Percentiles rank a stretch among this genome's conserved stretches.
These are phyloP conservation scores for Drechslerella stenobrocha DNA, from an alignment of 2,329 filamentous ascomycete genomes.

Conservation along the genomic window DNA sequence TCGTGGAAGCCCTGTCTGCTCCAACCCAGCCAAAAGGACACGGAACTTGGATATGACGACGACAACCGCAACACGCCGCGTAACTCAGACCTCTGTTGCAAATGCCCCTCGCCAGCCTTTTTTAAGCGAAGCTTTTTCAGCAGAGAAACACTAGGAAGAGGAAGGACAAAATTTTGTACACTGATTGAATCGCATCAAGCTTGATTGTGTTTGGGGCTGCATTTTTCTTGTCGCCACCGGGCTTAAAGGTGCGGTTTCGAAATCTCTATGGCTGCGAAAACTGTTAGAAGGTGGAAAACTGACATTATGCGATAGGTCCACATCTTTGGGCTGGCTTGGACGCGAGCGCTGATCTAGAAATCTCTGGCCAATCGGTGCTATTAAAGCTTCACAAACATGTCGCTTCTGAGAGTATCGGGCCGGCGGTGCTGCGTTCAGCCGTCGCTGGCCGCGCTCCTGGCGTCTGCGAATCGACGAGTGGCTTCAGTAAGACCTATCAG, in stretches of 20 bases:
- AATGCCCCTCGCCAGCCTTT: constrained; percentile 25
- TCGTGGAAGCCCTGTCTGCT: too few relatives aligned
- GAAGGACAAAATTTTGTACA: background rate
- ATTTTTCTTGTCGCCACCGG: too few relatives aligned
- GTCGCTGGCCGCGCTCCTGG: background rate
- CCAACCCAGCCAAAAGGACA: constrained; percentile 42
- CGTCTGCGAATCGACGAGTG: background rate
- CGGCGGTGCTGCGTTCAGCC: constrained; percentile 9
- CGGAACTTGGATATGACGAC: constrained; percentile 46
- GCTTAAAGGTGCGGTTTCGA: background rate
- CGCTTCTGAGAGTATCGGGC: constrained; percentile 33
- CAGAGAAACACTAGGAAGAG: background rate
- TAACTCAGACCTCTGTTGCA: constrained; percentile 40
- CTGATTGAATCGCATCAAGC: background rate
- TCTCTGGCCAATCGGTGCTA: background rate
- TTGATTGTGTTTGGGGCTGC: background rate
- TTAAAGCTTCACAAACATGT: constrained; percentile 8
- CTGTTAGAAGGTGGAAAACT: background rate
- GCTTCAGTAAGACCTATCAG: constrained; percentile 2
- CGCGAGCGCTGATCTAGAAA: too few relatives aligned
- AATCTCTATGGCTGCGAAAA: too few relatives aligned
- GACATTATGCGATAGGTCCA: background rate
- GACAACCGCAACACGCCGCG: constrained; percentile 42
- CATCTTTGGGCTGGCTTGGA: background rate
- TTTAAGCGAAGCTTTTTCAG: constrained; percentile 31